phyloP scores from a whole-genome alignment of 2,329 filamentous ascomycete species.

The Paramyrothecium roridum region DNA sequence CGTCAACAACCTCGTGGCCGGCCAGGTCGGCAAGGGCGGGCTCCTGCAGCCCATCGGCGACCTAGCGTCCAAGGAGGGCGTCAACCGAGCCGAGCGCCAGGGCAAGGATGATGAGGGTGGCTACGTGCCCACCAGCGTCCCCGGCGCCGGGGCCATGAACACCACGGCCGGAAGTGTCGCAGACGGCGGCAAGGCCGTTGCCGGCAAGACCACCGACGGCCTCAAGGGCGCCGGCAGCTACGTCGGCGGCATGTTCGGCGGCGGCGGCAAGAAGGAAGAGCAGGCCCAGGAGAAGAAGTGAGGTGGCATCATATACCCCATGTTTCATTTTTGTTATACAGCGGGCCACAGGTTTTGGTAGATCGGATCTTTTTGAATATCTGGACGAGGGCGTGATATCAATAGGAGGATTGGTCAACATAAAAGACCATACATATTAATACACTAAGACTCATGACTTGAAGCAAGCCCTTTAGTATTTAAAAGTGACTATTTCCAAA shows the following conservation, averaged over 20 bases:
- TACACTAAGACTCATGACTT: no score
- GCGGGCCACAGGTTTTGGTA: not conserved
- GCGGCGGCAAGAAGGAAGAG: slow-evolving; percentile 22
- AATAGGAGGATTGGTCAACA: no score
- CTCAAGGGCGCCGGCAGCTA: slow-evolving; percentile 23
- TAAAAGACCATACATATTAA: no score
- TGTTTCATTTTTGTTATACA: not conserved
- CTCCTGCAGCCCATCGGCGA: slow-evolving; percentile 64
- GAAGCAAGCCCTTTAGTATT: no score
- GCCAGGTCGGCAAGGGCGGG: slow-evolving; percentile 67
- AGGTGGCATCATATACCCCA: not conserved
- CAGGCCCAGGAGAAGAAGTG: slow-evolving; percentile 1
- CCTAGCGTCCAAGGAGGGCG: slow-evolving; percentile 57
- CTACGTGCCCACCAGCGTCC: slow-evolving; percentile 33
- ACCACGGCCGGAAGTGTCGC: slow-evolving; percentile 19
- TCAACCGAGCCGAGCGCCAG: slow-evolving; percentile 62
- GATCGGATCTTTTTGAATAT: no score
- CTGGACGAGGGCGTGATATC: no score
- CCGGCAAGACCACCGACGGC: slow-evolving; percentile 17
- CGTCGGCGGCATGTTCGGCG: slow-evolving; percentile 30
- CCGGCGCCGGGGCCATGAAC: slow-evolving; percentile 22
- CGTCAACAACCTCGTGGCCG: slow-evolving; percentile 58
- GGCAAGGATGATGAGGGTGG: slow-evolving; percentile 60
- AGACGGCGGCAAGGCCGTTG: slow-evolving; percentile 27
- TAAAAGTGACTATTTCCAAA: no score